These are phyloP conservation scores for Aaosphaeria arxii DNA, from an alignment of 2,329 filamentous ascomycete genomes.

Conservation along the genomic window DNA sequence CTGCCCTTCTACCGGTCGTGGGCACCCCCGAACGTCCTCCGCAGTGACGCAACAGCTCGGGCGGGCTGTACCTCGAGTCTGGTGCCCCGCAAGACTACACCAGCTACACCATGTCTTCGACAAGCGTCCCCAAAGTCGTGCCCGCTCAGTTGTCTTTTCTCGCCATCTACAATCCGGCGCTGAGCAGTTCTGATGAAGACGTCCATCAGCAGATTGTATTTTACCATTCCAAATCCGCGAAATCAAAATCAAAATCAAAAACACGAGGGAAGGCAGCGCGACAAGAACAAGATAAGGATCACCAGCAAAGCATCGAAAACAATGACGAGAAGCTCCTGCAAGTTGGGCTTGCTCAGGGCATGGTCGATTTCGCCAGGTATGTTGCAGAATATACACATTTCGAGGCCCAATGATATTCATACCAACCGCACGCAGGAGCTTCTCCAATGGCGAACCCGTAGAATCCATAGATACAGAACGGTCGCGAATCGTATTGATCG, in stretches of 20 bases:
- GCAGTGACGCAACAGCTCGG: conserved; percentile 4
- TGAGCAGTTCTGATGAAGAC: conserved; percentile 70
- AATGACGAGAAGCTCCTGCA: conserved; percentile 85
- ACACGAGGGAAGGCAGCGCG: conserved; percentile 34
- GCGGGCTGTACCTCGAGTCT: not conserved
- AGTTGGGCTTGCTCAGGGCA: conserved; percentile 93
- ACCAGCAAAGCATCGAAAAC: not conserved
- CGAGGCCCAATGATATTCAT: too few species aligned
- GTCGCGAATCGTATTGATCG: conserved; percentile 76
- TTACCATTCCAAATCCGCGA: conserved; percentile 64
- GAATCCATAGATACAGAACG: conserved; percentile 91
- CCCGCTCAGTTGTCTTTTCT: conserved; percentile 88
- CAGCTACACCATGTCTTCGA: conserved; percentile 21
- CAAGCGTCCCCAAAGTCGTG: conserved; percentile 43
- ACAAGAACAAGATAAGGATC: conserved; percentile 52
- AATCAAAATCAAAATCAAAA: conserved; percentile 19
- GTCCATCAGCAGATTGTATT: conserved; percentile 85
- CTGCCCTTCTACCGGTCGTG: not conserved
- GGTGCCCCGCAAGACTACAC: not conserved
- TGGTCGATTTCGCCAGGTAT: conserved; percentile 82
- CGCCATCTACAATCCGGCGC: conserved; percentile 89
- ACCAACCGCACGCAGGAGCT: conserved; percentile 55
- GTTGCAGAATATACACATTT: conserved; percentile 2
- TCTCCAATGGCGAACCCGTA: conserved; percentile 72
- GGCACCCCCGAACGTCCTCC: conserved; percentile 1